These are phyloP conservation scores for Vanrija sp. DNA, from an alignment of 1,284 basidiomycete species.

Conservation along the genomic window DNA sequence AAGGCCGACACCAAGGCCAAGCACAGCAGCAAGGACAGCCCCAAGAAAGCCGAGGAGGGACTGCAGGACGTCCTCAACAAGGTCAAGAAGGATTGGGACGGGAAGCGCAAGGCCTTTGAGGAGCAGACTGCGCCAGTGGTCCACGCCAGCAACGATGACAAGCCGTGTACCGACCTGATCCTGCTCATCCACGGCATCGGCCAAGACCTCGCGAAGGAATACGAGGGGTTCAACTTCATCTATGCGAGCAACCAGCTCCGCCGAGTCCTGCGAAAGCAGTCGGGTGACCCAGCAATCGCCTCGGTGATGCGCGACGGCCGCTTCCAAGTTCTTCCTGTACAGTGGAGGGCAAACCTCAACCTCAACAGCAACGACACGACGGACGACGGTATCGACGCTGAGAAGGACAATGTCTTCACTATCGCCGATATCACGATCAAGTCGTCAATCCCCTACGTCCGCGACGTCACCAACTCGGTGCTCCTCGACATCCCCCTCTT, in stretches of 20 bases:
- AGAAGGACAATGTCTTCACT: conserved; percentile 52
- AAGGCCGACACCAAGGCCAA: conserved; percentile 16
- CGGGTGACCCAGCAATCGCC: conserved; percentile 48
- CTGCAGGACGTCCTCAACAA: background rate
- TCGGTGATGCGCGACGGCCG: conserved; percentile 52
- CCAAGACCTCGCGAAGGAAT: conserved; percentile 51
- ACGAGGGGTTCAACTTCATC: conserved; percentile 54
- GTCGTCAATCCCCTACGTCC: conserved; percentile 52
- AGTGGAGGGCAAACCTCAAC: conserved; percentile 55
- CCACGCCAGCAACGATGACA: conserved; percentile 39
- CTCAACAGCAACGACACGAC: conserved; percentile 47
- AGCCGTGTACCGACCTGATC: conserved; percentile 52
- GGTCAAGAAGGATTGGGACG: conserved; percentile 10
- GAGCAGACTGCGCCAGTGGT: conserved; percentile 45
- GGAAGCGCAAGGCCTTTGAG: conserved; percentile 25
- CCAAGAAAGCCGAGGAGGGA: conserved; percentile 4
- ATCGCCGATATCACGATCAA: conserved; percentile 53
- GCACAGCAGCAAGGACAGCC: conserved; percentile 25
- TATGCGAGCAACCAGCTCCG: conserved; percentile 53
- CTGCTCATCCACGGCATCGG: conserved; percentile 55
- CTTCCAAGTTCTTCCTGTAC: conserved; percentile 54
- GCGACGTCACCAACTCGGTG: conserved; percentile 53
- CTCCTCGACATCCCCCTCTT: conserved; percentile 53
- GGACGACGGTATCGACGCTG: conserved; percentile 49
- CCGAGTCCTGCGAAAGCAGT: conserved; percentile 50